Base-by-base conservation (phyloP, 306 rosid genomes). In the Psophocarpus tetragonolobus region DNA sequence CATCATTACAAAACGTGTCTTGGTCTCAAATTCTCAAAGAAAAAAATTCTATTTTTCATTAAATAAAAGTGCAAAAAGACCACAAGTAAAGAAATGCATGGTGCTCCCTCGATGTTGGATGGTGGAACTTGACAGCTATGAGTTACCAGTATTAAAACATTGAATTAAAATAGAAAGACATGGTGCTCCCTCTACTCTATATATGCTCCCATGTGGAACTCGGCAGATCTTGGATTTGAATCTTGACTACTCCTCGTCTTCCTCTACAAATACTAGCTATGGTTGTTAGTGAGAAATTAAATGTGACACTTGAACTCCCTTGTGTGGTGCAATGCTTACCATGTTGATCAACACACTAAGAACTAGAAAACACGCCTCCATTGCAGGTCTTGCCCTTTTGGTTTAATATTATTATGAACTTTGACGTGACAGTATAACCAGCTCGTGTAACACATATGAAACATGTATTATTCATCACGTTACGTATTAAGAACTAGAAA, bases 311-410 rank as follows among this genome's bases (percentile, higher is more conserved):
- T 14, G 9, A 81, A 68, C 78, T 33, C 67, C 77, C 32, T 57
- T 35, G 10, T 30, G 17, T 73, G 51, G 17, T 73, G 51, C 68
- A 74, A 57, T 20, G 4, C 24, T 2, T 26, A 44, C 26, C 15
- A 35, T 33, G 41, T 66, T 60, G 72, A 45, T 3, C 33, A 4
- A 11, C 50, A 20, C 1, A 20, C 8, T 1, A 48, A 53, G 75
- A 80, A 27, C 53, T 62, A 53, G 61, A 58, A 76, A 63, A 69
- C 44, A 80, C 7, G 27, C 77, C 73, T 80, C 63, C 86, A 88
- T 50, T 45, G 76, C 24, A 44, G 78, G 14, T 76, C 61, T 75
- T 81, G 2, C 38, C 14, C 57, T 64, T 71, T 71, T 9, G 50
- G 45, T 60, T 77, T 39, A 39, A 66, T 78, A 51, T 67, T 42